Percentiles rank a stretch among this genome's conserved stretches.
phyloP scores from a whole-genome alignment of 495 filamentous ascomycete genomes.

The Aspergillus indologenus region DNA sequence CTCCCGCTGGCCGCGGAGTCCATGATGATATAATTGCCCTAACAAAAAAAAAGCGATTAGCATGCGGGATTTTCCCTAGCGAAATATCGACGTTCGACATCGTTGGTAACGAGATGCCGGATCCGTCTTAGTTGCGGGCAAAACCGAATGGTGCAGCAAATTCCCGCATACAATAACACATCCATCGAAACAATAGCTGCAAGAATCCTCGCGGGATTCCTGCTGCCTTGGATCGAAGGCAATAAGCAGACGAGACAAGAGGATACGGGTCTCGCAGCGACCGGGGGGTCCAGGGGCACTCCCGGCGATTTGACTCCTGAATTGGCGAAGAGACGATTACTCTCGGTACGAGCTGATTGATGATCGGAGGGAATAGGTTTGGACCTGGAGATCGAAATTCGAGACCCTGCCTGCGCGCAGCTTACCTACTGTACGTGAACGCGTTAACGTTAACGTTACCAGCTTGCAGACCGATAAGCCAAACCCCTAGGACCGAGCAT shows the following conservation, averaged over 20 bases:
- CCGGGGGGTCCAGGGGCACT: background rate
- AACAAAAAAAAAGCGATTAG: background rate
- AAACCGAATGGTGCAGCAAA: constrained; percentile 18
- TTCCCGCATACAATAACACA: constrained; percentile 27
- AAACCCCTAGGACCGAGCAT: too few species aligned
- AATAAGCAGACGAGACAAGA: background rate
- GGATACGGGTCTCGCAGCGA: background rate
- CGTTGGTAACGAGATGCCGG: constrained; percentile 12
- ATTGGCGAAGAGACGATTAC: background rate
- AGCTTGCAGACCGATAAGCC: background rate
- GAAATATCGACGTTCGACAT: background rate
- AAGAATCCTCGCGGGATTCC: constrained; percentile 1
- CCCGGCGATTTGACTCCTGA: background rate
- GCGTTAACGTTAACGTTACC: too few species aligned
- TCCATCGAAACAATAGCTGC: background rate
- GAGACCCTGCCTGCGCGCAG: background rate
- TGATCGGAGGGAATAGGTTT: background rate
- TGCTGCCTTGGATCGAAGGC: constrained; percentile 7
- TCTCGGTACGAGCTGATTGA: background rate
- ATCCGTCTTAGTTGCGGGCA: constrained; percentile 20
- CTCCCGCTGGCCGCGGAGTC: background rate
- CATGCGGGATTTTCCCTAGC: constrained; percentile 13
- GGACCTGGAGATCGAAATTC: background rate
- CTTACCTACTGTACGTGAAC: too few species aligned
- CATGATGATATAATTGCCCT: background rate